phyloP scores from a whole-genome alignment of 306 rosid genomes.

The Coriaria nepalensis region DNA sequence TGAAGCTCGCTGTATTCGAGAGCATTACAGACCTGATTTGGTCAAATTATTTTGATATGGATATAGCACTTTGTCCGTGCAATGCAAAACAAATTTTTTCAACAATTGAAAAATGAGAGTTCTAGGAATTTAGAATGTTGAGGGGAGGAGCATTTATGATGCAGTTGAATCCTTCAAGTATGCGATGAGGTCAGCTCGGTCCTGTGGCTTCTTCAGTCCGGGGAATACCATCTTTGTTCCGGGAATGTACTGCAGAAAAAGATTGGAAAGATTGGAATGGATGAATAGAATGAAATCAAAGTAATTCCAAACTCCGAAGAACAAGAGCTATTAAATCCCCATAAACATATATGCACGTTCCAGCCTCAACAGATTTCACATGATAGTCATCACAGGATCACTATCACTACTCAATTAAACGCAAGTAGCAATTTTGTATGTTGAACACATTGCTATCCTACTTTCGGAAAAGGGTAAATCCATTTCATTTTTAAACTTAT shows the following conservation, averaged over 20 bases:
- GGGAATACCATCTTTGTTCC: slow-evolving; percentile 99
- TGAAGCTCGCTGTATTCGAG: too few relatives aligned
- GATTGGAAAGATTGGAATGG: not conserved
- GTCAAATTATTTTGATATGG: slow-evolving; percentile 40
- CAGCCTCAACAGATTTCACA: too few relatives aligned
- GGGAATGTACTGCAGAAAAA: slow-evolving; percentile 24
- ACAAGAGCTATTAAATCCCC: too few relatives aligned
- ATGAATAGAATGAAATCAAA: too few relatives aligned
- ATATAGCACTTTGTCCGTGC: slow-evolving; percentile 23
- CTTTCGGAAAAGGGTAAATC: too few relatives aligned
- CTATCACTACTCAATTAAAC: too few relatives aligned
- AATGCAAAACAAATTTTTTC: slow-evolving; percentile 16
- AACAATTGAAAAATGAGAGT: slow-evolving; percentile 28
- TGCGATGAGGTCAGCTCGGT: slow-evolving; percentile 87
- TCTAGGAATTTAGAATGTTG: not conserved
- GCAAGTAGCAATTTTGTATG: too few relatives aligned
- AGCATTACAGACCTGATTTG: slow-evolving; percentile 31
- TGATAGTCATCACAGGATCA: too few relatives aligned
- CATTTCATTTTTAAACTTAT: too few relatives aligned
- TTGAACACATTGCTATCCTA: too few relatives aligned
- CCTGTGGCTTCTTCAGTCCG: slow-evolving; percentile 93
- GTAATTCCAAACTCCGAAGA: too few relatives aligned
- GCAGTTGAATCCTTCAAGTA: slow-evolving; percentile 76
- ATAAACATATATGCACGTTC: too few relatives aligned
- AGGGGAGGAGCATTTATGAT: slow-evolving; percentile 12